phyloP scores from a whole-genome alignment of 129 eudicot species.

The Saussurea involucrata region DNA sequence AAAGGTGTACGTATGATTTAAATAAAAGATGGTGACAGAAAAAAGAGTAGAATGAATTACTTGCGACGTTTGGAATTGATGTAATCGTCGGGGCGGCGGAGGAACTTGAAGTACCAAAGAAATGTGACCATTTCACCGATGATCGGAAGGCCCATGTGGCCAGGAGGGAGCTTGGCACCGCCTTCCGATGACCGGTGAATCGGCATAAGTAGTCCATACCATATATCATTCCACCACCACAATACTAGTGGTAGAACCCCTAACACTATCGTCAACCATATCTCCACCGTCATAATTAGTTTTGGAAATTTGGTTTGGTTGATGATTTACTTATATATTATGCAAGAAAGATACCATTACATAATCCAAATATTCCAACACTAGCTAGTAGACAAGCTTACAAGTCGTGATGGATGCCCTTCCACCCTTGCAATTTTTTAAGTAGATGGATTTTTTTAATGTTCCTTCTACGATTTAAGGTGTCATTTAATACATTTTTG shows the following conservation, averaged over 20 bases:
- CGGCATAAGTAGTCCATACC: slow-evolving; percentile 20
- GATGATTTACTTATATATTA: not conserved
- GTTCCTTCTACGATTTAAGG: no score
- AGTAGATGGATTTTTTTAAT: no score
- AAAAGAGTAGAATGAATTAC: slow-evolving; percentile 13
- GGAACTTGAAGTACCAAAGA: slow-evolving; percentile 55
- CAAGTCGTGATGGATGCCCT: no score
- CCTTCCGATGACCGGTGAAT: slow-evolving; percentile 11
- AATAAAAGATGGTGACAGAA: not conserved
- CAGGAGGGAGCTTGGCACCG: slow-evolving; percentile 49
- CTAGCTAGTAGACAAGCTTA: not conserved
- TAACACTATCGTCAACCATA: slow-evolving; percentile 25
- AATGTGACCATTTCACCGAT: slow-evolving; percentile 50
- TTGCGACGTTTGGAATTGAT: slow-evolving; percentile 44
- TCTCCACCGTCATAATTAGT: not conserved
- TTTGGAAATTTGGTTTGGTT: not conserved
- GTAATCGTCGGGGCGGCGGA: slow-evolving; percentile 54
- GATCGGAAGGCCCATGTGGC: slow-evolving; percentile 57
- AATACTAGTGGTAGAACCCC: slow-evolving; percentile 21
- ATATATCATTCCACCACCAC: slow-evolving; percentile 63
- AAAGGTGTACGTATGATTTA: no score
- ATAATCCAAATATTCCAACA: not conserved
- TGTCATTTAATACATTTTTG: no score
- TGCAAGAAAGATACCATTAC: not conserved
- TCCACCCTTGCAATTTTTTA: no score